These are phyloP conservation scores for Phytophthora ramorum DNA, from an alignment of 352 stramenopile genomes.

Conservation along the genomic window DNA sequence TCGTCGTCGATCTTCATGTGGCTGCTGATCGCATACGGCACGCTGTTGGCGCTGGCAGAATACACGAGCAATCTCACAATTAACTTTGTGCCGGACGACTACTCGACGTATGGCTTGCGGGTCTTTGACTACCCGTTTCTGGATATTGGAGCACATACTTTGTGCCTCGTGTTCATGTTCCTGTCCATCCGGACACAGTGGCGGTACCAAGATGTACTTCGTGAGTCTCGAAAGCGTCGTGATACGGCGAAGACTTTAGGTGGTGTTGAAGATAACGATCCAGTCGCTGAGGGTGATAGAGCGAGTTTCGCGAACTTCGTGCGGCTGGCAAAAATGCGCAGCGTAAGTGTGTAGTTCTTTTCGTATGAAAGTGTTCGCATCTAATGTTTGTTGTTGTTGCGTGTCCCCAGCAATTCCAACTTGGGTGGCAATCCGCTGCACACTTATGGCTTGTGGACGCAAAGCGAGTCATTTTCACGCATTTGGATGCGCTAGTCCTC, in stretches of 20 bases:
- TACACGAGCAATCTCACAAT: slow-evolving; percentile 78
- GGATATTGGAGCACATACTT: slow-evolving; percentile 77
- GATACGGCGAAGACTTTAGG: slow-evolving; percentile 22
- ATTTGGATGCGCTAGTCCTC: slow-evolving; percentile 83
- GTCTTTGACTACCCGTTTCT: slow-evolving; percentile 80
- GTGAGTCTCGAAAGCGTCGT: slow-evolving; percentile 43
- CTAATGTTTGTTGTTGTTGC: slow-evolving; percentile 9
- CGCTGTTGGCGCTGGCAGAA: slow-evolving; percentile 57
- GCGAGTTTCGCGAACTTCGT: slow-evolving; percentile 46
- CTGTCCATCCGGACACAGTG: slow-evolving; percentile 81
- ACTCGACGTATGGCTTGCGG: slow-evolving; percentile 65
- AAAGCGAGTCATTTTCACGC: slow-evolving; percentile 75
- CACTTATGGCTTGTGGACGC: slow-evolving; percentile 76
- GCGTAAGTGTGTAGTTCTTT: slow-evolving; percentile 33
- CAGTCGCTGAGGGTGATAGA: slow-evolving; percentile 24
- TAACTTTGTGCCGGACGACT: slow-evolving; percentile 52
- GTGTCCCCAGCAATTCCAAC: slow-evolving; percentile 52
- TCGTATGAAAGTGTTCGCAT: not conserved
- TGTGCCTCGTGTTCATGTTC: slow-evolving; percentile 82
- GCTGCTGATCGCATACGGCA: slow-evolving; percentile 73
- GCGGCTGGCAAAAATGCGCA: slow-evolving; percentile 57
- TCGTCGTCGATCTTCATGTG: slow-evolving; percentile 60
- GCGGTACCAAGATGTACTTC: slow-evolving; percentile 74
- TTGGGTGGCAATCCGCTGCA: slow-evolving; percentile 56
- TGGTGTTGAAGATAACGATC: slow-evolving; percentile 17